Percentiles rank a stretch among this genome's conserved stretches.
These are phyloP conservation scores for Taphrina communis DNA, from an alignment of 1,139 yeast species.

Conservation along the genomic window DNA sequence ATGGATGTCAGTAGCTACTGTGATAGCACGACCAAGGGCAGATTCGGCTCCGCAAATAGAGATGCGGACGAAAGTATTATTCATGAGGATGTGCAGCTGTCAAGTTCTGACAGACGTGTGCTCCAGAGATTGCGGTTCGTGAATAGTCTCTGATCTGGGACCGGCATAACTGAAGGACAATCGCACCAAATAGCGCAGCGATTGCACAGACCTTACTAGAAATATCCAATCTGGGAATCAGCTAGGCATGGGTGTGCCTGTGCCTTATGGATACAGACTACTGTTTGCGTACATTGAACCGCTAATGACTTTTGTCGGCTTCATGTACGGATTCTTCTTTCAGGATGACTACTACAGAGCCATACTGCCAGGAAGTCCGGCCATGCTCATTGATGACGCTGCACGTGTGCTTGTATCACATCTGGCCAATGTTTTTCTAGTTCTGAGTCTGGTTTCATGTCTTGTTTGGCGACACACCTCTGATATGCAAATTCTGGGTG, in stretches of 20 bases:
- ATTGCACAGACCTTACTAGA: no score
- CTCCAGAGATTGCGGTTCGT: no score
- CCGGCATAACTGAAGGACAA: no score
- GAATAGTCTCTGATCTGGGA: no score
- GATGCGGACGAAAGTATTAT: no score
- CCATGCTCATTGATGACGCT: neutral
- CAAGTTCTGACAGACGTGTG: no score
- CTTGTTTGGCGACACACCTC: conserved; percentile 5
- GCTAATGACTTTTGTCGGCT: neutral
- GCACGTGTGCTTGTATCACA: neutral
- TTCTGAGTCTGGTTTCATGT: neutral
- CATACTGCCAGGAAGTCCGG: neutral
- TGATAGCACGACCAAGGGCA: no score
- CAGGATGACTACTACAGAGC: neutral
- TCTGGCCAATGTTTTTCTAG: conserved; percentile 4
- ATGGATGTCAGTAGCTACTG: no score
- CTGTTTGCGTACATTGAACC: conserved; percentile 7
- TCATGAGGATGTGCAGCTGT: no score
- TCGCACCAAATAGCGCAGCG: no score
- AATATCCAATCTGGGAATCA: no score
- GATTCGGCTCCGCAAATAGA: no score
- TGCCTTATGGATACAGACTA: neutral
- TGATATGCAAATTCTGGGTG: neutral
- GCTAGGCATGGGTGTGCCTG: neutral
- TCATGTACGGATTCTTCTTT: conserved; percentile 11